Evolutionary conservation across 2,329 filamentous ascomycete genomes (phyloP), one percentile per base, ranked within the genome.

Genomic region (Colletotrichum chlorophyti): DNA sequence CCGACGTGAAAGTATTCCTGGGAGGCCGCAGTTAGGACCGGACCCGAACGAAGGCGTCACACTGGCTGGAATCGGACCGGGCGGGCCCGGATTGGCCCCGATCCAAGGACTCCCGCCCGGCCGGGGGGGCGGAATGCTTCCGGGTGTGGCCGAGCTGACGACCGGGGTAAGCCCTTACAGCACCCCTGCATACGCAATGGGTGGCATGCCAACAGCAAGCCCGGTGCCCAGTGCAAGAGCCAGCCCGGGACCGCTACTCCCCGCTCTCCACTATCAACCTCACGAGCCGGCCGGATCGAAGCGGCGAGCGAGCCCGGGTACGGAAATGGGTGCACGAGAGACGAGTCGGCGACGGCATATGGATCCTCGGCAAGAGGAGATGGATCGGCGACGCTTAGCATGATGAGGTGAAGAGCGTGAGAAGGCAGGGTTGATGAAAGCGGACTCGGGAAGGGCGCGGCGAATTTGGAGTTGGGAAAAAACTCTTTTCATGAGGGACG

Each of bases 151-250:
- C 31, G 85, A 89, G 67, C 77, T 89, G 65, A 88, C 86, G 2
- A 88, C 85, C 0, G 85, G 86, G 11, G 76, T 87, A 27, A 85
- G 81, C 62, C 83, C 84, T 1, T 88, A 87, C 67, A 82, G 75
- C 63, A 82, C 82, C n/a, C 81, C 82, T 34, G 80, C 82, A 1
- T 84, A 83, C 66, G 78, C 80, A 7, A 69, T 77, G 48, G 59
- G 54, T 14, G 74, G 73, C 26, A 69, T 72, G 7, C 72, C 76
- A 3, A 75, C 67, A 34, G 69, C 70, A 41, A 74, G 75, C 60
- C 69, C 72, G 23, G 66, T 73, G 24, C 67, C 75, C 55, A 74
- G 75, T 68, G 60, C 72, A 10, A 74, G 72, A 1, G 70, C 73
- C 11, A 83, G 79, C 50, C 79, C 80, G 1, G 75, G 76, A 2